phyloP scores from a whole-genome alignment of 1,284 basidiomycete species.

The Austropuccinia psidii region DNA sequence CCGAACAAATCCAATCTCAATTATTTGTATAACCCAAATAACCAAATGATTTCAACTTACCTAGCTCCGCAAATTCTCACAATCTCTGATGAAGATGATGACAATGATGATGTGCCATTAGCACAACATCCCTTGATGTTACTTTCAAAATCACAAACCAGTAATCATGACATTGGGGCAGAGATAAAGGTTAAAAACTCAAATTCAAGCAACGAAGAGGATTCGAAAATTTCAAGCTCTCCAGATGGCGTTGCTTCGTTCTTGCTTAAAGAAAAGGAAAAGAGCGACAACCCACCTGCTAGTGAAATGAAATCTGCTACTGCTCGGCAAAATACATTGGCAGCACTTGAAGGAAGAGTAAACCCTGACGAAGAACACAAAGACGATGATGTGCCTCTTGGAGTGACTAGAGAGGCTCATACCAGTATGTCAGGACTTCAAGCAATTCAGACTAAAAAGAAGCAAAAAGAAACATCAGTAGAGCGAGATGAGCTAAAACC shows the following conservation, averaged over 20 bases:
- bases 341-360: slow-evolving; percentile 24
- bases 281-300: no score
- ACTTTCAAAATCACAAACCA: no score
- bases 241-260: no score
- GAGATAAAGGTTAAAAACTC: no score
- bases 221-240: no score
- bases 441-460: slow-evolving; percentile 4
- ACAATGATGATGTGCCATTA: slow-evolving; percentile 30
- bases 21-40: neutral
- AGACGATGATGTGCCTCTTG: slow-evolving; percentile 35
- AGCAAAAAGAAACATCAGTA: neutral
- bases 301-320: neutral
- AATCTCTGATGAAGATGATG: slow-evolving; percentile 17
- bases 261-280: no score
- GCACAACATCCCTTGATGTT: slow-evolving; percentile 10
- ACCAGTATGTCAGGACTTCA: neutral
- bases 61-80: neutral
- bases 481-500: neutral
- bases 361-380: slow-evolving; percentile 16
- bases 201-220: no score
- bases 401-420: slow-evolving; percentile 28
- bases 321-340: slow-evolving; percentile 24
- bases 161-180: no score
- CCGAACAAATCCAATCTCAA: neutral
- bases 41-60: neutral